A percentile compares a stretch with the other conserved stretches of the same genome.
Conservation (phyloP, 371 early-diverging fungal genomes). For the Coemansia sp. region DNA sequence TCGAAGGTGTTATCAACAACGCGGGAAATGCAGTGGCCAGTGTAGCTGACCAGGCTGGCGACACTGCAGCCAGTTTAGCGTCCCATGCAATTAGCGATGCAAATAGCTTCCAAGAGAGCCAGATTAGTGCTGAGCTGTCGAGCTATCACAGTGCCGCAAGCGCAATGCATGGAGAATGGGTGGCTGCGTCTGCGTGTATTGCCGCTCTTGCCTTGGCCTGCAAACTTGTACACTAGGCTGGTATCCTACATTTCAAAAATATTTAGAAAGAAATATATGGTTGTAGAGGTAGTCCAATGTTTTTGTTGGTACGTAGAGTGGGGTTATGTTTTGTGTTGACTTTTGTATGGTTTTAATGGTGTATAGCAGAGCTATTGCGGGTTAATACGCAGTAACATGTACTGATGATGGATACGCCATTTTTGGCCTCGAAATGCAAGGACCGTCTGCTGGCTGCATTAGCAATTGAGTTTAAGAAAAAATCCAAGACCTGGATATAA, state of each 20-base stretch:
- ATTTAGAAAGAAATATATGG: neutral
- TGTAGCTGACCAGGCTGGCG: slow-evolving; percentile 5
- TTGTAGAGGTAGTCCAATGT: neutral
- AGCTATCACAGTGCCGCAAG: slow-evolving; percentile 17
- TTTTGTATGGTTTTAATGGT: too few relatives aligned
- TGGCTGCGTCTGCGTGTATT: neutral
- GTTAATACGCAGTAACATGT: too few relatives aligned
- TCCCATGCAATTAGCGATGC: slow-evolving; percentile 13
- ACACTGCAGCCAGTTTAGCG: slow-evolving; percentile 14
- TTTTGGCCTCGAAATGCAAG: too few relatives aligned
- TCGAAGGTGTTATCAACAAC: slow-evolving; percentile 9
- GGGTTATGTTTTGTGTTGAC: too few relatives aligned
- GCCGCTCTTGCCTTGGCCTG: neutral
- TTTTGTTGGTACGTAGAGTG: too few relatives aligned
- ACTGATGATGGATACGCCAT: too few relatives aligned
- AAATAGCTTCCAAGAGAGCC: slow-evolving; percentile 16
- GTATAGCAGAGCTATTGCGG: too few relatives aligned
- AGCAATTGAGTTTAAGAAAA: too few relatives aligned
- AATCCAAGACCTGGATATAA: too few relatives aligned
- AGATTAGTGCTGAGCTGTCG: slow-evolving; percentile 27
- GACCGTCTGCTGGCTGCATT: too few relatives aligned
- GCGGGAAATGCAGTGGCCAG: slow-evolving; percentile 24
- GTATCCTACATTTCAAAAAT: neutral
- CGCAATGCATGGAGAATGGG: neutral
- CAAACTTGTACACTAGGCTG: neutral